Base-by-base conservation (phyloP, 148 eudicot species). In the Arctostaphylos glauca region DNA sequence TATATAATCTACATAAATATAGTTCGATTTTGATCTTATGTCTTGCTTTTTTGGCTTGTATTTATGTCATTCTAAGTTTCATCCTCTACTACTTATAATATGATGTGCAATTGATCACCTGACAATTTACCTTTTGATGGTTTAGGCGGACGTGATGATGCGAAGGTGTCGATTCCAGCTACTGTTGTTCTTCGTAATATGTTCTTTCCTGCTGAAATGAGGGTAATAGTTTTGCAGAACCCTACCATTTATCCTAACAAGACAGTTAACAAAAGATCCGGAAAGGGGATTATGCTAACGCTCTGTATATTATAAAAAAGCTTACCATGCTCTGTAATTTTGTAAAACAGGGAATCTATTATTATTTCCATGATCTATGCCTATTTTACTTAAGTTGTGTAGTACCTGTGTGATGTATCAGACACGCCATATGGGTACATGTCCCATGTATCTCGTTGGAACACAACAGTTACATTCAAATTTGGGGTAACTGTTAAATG, bases 81-180 rank as follows among this genome's bases (percentile, higher is more conserved):
- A 9, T 74, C 5, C 2, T 47, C 44, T 53, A 23, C 14, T 79
- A 18, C 54, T 79, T n/a, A 6, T 21, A 43, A 44, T 72, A 10
- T 72, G 76, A 38, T 21, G 31, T 60, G 5, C 14, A 6, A 74
- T 74, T 49, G 14, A 25, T 76, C 19, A 52, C 44, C 13, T 21
- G 9, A 13, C n/a, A n/a, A n/a, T 23, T 58, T 41, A 58, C 21
- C 15, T 70, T 73, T 14, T 74, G 73, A 71, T 86, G 58, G 58
- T 79, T 81, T 84, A 96, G 99, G 99, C 87, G 97, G 98, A 44
- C 94, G 92, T 76, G 99, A 96, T 89, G 99, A 96, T 86, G 81
- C 95, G 38, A 96, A 94, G 86, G 81, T 96, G 80, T 85, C 86
- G 77, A 90, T 96, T 84, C 96, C 99, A 52, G 90, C 98, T 82